These are phyloP conservation scores for Boletus reticulatus DNA, from an alignment of 768 basidiomycete genomes.

Conservation along the genomic window DNA sequence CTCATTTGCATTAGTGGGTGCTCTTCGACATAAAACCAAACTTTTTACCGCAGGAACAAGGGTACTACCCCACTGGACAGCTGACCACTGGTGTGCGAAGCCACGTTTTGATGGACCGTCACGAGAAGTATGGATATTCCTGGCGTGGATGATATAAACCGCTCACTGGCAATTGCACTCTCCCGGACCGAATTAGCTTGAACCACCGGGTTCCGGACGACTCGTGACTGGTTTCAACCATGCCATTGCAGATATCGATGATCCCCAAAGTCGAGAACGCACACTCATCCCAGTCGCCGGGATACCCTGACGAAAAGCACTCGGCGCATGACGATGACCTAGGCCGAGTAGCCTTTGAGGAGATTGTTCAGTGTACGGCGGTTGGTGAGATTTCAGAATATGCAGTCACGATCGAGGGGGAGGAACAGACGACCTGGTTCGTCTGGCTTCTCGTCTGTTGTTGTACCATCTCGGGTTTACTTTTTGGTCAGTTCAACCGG, in stretches of 20 bases:
- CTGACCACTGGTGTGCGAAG: no score
- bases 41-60: no score
- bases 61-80: no score
- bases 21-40: no score
- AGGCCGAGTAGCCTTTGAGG: slow-evolving; percentile 11
- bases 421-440: slow-evolving; percentile 67
- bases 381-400: slow-evolving; percentile 57
- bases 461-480: slow-evolving; percentile 71
- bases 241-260: background rate
- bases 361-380: slow-evolving; percentile 12
- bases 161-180: no score
- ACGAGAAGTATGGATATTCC: no score
- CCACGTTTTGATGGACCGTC: no score
- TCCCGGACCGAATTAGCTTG: background rate
- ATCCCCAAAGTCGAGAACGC: background rate
- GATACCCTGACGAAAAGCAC: slow-evolving; percentile 2
- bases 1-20: no score
- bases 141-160: no score
- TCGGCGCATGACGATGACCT: background rate
- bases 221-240: background rate
- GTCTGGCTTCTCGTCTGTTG: slow-evolving; percentile 75
- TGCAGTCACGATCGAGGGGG: slow-evolving; percentile 59
- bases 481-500: slow-evolving; percentile 65
- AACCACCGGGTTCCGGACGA: background rate
- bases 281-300: background rate